These are phyloP conservation scores for Leishmania lainsoni DNA, from an alignment of 208 protist genomes.

Conservation along the genomic window DNA sequence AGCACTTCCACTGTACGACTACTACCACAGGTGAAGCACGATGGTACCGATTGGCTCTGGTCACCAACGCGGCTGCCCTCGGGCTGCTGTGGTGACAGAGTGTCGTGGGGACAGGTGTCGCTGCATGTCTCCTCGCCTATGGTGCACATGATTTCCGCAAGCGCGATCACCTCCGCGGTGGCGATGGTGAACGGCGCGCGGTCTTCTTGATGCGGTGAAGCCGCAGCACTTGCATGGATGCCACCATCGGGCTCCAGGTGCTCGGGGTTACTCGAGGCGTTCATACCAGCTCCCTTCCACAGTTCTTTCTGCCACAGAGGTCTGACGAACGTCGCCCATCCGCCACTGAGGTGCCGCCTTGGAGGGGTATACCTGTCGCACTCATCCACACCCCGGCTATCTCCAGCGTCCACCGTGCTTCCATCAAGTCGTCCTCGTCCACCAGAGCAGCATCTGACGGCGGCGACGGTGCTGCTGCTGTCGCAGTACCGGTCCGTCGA, in stretches of 20 bases:
- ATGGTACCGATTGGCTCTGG: background rate
- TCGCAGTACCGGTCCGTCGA: background rate
- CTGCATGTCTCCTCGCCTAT: background rate
- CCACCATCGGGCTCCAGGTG: background rate
- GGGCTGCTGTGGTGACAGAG: background rate
- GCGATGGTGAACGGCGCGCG: slow-evolving; percentile 1
- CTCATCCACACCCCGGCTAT: slow-evolving; percentile 7
- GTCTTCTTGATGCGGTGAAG: background rate
- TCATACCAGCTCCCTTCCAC: background rate
- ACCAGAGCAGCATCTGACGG: background rate
- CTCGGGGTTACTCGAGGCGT: background rate
- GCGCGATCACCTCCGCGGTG: slow-evolving; percentile 1
- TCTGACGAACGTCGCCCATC: background rate
- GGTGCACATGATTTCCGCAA: slow-evolving; percentile 3
- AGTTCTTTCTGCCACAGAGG: background rate
- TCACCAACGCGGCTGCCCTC: background rate
- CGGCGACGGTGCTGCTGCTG: background rate
- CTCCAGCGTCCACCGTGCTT: slow-evolving; percentile 24
- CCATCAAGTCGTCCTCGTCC: slow-evolving; percentile 5
- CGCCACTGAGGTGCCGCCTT: background rate
- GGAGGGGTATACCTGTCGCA: background rate
- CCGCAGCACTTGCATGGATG: background rate
- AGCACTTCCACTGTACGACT: background rate
- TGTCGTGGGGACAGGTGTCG: background rate
- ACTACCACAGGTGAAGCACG: background rate